Evolutionary conservation across 2,329 filamentous ascomycete species (phyloP), one percentile per base, ranked within the genome.

Genomic region (Colletotrichum musae): DNA sequence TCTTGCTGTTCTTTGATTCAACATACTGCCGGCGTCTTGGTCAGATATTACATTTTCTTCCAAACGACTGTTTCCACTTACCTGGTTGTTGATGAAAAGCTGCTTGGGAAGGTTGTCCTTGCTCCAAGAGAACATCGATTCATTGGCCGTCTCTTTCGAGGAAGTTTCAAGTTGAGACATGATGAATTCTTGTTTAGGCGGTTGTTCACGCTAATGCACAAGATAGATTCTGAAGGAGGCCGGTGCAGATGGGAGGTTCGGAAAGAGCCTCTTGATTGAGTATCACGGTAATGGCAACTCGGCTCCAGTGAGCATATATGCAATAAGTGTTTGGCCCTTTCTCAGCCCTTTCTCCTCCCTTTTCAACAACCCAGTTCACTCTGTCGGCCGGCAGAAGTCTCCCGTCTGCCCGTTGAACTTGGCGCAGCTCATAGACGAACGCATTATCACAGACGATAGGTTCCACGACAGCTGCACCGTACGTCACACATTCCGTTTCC

Each of bases 1-100:
- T 87, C 73, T 84, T 83, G 32, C 76, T 67, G 72, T 76, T 81
- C 63, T 82, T 81, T 9, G 82, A 82, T 60, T 82, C 82, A 63
- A 81, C 76, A 63, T 82, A 78, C 73, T 83, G 80, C 43, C 13
- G 12, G 24, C 5, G 16, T 51, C 2, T 58, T 13, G 18, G 13
- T 66, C 52, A 72, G 26, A 6, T 32, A 16, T 16, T 15, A 13
- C 6, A 1, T 12, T 4, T 43, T 15, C 5, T 28, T 7, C n/a
- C 12, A 13, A 2, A 41, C 26, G 12, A 21, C 18, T 36, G 53
- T 5, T 5, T 15, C 7, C 13, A 50, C 70, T 56, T 52, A 78
- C 79, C 71, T 81, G 75, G 50, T 81, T 81, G 71, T 81, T 80
- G 67, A 81, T 80, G 67, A 81, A 81, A 5, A 80, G 73, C 61